Evolutionary conservation across 164 flowering plant genomes (phyloP).

Genomic region (Magnolia officinalis): DNA sequence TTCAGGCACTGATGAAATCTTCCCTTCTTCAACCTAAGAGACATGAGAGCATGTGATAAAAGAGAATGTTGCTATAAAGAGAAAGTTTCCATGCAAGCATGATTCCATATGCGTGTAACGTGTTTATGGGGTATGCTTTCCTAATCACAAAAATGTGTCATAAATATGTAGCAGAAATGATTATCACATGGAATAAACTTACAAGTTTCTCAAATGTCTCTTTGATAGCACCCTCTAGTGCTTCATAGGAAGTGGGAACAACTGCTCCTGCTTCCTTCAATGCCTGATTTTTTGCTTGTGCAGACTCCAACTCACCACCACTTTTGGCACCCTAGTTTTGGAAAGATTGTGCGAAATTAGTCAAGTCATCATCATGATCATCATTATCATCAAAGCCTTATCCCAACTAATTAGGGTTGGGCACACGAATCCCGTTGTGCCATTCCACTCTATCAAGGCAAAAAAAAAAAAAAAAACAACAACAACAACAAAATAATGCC

Average conservation of each 20-base stretch:
- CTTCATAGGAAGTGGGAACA: conserved; percentile 96
- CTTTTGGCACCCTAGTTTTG: conserved; percentile 82
- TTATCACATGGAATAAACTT: conserved; percentile 5
- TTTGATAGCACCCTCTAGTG: conserved; percentile 76
- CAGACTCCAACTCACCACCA: conserved; percentile 99
- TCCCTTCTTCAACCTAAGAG: conserved; percentile 69
- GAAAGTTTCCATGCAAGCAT: not conserved
- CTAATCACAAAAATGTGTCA: not conserved
- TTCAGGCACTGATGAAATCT: conserved; percentile 75
- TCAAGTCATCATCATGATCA: not conserved
- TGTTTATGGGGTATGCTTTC: not conserved
- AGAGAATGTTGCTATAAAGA: not conserved
- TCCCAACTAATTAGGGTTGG: no score
- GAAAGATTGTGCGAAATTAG: conserved; percentile 4
- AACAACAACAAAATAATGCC: not conserved
- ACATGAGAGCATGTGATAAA: not conserved
- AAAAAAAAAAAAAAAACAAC: not conserved
- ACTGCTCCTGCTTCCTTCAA: conserved; percentile 89
- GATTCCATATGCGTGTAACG: not conserved
- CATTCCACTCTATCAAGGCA: not conserved
- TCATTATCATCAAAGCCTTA: no score
- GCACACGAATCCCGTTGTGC: no score
- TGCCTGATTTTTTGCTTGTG: conserved; percentile 97
- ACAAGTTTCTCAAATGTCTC: conserved; percentile 94
- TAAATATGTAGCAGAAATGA: not conserved